Evolutionary conservation across 2,329 filamentous ascomycete genomes (phyloP), one percentile per base, ranked within the genome.

Genomic region (Cladosporium sp.): DNA sequence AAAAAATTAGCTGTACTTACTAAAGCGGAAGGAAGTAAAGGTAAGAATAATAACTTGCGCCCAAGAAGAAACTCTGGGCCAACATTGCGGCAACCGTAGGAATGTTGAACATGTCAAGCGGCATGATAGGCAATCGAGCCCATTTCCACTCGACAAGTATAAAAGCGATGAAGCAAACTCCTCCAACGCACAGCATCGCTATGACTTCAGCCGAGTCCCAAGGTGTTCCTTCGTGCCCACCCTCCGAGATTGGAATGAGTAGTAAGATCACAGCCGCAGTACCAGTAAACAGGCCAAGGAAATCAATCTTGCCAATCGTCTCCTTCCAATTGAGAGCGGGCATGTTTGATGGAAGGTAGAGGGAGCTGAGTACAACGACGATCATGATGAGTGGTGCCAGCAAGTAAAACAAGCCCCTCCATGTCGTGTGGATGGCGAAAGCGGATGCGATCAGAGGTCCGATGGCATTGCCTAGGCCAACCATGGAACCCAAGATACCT

Each of bases 11-110:
- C 6, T 22, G n/a, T 14, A 33, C 46, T 50, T 43, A 50, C 46
- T 95, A 95, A 1, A 95, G 77, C 0, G 89, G 89, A 3, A 95
- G 76, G 71, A 87, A 95, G 75, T 92, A 95, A 56, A 80, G 82
- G 31, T 81, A 82, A 0, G 85, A 81, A 63, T 92, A 82, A 59
- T 82, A 84, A 1, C 78, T 76, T 11, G 78, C 70, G 4, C 83
- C 81, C 18, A 84, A 74, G 18, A 86, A 66, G 57, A 85, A 78
- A 61, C 76, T 80, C 60, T 85, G 80, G 3, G 74, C 38, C 44
- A 85, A 68, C 55, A 86, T 75, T 7, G 78, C 71, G 18, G 71
- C 69, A 7, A 85, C 71, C 6, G 80, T 73, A 14, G 68, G 67
- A 55, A 75, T 80, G 35, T 69, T 73, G 66, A 83, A 85, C 35